Evolutionary conservation across 2,329 filamentous ascomycete species (phyloP).

Genomic region (Pyrenochaeta sp.): DNA sequence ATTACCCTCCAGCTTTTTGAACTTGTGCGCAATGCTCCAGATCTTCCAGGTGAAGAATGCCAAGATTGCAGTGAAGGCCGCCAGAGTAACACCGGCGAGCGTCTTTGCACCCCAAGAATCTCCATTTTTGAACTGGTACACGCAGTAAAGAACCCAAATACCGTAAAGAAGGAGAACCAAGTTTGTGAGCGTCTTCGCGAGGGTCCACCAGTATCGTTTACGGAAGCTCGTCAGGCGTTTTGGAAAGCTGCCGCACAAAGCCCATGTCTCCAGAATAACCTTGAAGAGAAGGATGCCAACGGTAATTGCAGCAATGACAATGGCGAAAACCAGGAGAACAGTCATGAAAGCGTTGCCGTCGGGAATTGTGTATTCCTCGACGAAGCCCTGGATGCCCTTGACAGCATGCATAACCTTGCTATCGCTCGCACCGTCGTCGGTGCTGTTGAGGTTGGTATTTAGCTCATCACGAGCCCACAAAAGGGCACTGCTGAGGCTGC

Average conservation of each 20-base stretch:
- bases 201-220: slow-evolving; percentile 93
- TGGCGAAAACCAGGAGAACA: slow-evolving; percentile 85
- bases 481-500: slow-evolving; percentile 53
- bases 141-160: slow-evolving; percentile 93
- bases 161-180: slow-evolving; percentile 92
- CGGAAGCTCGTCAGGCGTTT: slow-evolving; percentile 82
- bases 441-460: slow-evolving; percentile 41
- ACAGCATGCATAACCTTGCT: slow-evolving; percentile 65
- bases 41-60: slow-evolving; percentile 86
- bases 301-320: slow-evolving; percentile 82
- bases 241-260: slow-evolving; percentile 87
- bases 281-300: slow-evolving; percentile 90
- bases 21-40: slow-evolving; percentile 75
- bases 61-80: slow-evolving; percentile 81
- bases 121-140: slow-evolving; percentile 92
- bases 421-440: slow-evolving; percentile 50
- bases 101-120: slow-evolving; percentile 93
- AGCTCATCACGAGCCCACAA: slow-evolving; percentile 64
- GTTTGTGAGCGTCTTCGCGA: slow-evolving; percentile 87
- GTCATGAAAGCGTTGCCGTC: slow-evolving; percentile 96
- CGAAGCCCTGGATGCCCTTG: slow-evolving; percentile 80
- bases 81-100: slow-evolving; percentile 83
- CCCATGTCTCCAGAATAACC: slow-evolving; percentile 89
- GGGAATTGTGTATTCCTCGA: slow-evolving; percentile 85
- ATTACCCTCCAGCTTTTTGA: slow-evolving; percentile 80